Evolutionary conservation across 805 yeast species (phyloP), one percentile per base, ranked within the genome.

Genomic region (Candida chilensis): DNA sequence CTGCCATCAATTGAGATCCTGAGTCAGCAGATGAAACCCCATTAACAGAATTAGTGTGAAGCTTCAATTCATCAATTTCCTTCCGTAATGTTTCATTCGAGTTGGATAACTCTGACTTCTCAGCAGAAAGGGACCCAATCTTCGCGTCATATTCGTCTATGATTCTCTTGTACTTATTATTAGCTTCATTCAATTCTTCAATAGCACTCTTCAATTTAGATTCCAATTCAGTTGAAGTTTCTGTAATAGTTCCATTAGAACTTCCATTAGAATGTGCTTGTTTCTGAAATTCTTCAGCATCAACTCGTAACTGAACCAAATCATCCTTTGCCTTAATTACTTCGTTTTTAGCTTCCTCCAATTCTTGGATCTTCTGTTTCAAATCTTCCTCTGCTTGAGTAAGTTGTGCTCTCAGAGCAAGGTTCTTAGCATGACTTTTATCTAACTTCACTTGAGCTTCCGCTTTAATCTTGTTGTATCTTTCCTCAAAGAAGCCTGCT

Each of bases 381-480:
- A n/a, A n/a, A n/a, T n/a, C n/a, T n/a, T n/a, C n/a, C n/a, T n/a
- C n/a, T n/a, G n/a, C n/a, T n/a, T n/a, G n/a, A n/a, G n/a, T n/a
- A n/a, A n/a, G n/a, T n/a, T n/a, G n/a, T n/a, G 25, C 12, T n/a
- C 25, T 12, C 13, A 22, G 6, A 6, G 8, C 13, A 8, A 8
- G 8, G 6, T 6, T 44, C 14, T 46, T 47, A 9, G 29, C 40
- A 24, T 44, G 44, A 19, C 45, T 34, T 27, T 44, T 41, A 32
- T 44, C 50, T 41, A 50, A 37, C 29, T 48, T 52, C 14, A 47
- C 51, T 34, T 47, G 52, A 9, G 50, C 46, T 30, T 54, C 48
- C 3, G 37, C 37, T 31, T 49, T 52, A 31, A 56, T 39, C 30
- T 48, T 51, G 15, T 47, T 48, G 29, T 48, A 40, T 19, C 41